phyloP scores from a whole-genome alignment of 2,329 filamentous ascomycete species.

The Alternaria consortialis region DNA sequence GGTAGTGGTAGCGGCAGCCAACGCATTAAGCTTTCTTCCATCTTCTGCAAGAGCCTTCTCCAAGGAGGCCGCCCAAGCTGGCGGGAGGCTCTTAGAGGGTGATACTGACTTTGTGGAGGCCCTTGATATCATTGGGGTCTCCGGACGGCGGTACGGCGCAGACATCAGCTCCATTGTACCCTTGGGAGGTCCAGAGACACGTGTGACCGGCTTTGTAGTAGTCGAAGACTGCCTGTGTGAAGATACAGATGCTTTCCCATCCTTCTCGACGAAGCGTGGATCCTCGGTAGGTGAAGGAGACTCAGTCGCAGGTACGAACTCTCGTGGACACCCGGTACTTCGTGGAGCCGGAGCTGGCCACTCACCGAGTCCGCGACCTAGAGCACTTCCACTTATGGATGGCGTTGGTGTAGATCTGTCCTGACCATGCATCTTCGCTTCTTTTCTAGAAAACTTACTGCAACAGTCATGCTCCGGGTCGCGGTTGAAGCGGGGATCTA shows the following conservation, averaged over 20 bases:
- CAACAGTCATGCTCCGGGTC: not conserved
- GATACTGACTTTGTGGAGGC: not conserved
- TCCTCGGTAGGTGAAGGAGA: not conserved
- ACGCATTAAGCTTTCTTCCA: not conserved
- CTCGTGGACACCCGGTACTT: not conserved
- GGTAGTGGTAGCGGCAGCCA: not conserved
- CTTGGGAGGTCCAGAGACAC: not conserved
- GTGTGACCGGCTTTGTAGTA: not conserved
- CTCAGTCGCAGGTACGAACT: not conserved
- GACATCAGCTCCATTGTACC: not conserved
- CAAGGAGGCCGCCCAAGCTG: not conserved
- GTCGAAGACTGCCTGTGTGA: not conserved
- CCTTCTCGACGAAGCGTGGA: too few relatives aligned
- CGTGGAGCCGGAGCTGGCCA: conserved; percentile 9
- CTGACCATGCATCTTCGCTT: not conserved
- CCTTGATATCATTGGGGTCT: not conserved
- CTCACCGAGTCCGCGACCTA: not conserved
- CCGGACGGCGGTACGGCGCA: not conserved
- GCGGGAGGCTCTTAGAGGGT: not conserved
- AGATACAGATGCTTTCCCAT: not conserved
- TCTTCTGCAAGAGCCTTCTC: conserved; percentile 11
- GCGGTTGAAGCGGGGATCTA: conserved; percentile 16
- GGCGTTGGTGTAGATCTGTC: not conserved
- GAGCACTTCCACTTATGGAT: not conserved
- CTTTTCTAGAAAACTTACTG: not conserved